phyloP scores from a whole-genome alignment of 2,329 filamentous ascomycete genomes.

The Epichloe uncinata region DNA sequence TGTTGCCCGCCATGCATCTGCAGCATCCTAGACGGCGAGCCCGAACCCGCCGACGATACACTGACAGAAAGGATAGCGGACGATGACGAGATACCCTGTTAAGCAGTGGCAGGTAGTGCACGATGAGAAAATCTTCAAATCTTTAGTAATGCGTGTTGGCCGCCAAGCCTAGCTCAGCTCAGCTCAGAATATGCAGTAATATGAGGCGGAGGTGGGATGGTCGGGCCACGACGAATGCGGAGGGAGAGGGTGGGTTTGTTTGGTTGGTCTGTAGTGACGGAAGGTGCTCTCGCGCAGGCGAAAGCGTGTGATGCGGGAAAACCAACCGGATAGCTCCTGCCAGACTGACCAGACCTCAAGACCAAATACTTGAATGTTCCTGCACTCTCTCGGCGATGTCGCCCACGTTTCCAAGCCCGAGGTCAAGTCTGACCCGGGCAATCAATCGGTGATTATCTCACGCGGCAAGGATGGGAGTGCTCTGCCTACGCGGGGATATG shows the following conservation, averaged over 20 bases:
- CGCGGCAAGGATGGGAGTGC: no score
- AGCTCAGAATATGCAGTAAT: background rate
- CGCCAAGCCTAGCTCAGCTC: constrained; percentile 2
- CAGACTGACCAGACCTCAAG: no score
- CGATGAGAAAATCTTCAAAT: background rate
- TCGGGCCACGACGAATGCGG: background rate
- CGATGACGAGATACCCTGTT: constrained; percentile 7
- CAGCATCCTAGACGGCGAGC: constrained; percentile 27
- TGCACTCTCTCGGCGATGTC: no score
- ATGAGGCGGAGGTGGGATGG: background rate
- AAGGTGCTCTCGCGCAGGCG: background rate
- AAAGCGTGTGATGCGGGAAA: no score
- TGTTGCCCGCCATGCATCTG: constrained; percentile 29
- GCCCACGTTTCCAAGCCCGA: no score
- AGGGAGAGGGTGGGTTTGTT: background rate
- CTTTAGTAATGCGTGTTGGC: background rate
- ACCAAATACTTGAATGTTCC: no score
- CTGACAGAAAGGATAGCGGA: constrained; percentile 9
- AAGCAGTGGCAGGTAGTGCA: background rate
- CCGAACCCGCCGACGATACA: constrained; percentile 4
- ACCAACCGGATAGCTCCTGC: no score
- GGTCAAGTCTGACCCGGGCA: no score
- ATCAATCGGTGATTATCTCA: no score
- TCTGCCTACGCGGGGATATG: no score
- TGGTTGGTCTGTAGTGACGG: background rate